These are phyloP conservation scores for Oryza punctata DNA, from an alignment of 176 grass and related monocot genomes.

Conservation along the genomic window DNA sequence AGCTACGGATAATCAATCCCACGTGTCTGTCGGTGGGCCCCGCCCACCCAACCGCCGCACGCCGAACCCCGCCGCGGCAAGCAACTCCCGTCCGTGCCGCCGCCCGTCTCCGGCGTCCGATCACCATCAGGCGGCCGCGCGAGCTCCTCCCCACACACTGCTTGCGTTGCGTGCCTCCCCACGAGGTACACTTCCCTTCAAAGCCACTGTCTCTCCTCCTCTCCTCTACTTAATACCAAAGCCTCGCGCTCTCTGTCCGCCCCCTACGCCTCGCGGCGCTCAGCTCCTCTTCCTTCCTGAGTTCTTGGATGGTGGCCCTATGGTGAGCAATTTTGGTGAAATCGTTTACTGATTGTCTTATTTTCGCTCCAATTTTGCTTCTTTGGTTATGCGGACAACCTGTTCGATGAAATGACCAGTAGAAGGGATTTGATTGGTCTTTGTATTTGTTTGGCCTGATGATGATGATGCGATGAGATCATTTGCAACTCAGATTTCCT, in stretches of 20 bases:
- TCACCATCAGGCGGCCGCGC: neutral
- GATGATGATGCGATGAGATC: too few species aligned
- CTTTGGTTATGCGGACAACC: neutral
- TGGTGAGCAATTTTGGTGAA: constrained; percentile 27
- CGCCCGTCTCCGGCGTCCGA: constrained; percentile 23
- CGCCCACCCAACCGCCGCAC: neutral
- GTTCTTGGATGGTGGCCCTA: neutral
- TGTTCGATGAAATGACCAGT: constrained; percentile 26
- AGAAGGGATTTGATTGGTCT: neutral
- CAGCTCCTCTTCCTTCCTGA: neutral
- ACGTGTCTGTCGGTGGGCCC: neutral
- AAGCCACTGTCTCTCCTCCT: constrained; percentile 45
- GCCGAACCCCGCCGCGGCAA: constrained; percentile 33
- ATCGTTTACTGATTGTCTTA: neutral
- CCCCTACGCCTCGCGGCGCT: too few species aligned
- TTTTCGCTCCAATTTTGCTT: neutral
- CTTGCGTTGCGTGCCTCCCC: constrained; percentile 6
- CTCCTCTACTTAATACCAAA: constrained; percentile 44
- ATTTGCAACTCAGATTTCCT: too few species aligned
- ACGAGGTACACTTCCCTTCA: constrained; percentile 38
- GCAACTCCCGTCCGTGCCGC: constrained; percentile 26
- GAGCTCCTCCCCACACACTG: neutral
- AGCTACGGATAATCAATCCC: neutral
- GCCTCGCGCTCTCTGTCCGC: neutral
- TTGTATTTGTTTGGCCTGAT: neutral